Evolutionary conservation across 148 eudicot genomes (phyloP), one percentile per base, ranked within the genome.

Genomic region (Vaccinium macrocarpon): DNA sequence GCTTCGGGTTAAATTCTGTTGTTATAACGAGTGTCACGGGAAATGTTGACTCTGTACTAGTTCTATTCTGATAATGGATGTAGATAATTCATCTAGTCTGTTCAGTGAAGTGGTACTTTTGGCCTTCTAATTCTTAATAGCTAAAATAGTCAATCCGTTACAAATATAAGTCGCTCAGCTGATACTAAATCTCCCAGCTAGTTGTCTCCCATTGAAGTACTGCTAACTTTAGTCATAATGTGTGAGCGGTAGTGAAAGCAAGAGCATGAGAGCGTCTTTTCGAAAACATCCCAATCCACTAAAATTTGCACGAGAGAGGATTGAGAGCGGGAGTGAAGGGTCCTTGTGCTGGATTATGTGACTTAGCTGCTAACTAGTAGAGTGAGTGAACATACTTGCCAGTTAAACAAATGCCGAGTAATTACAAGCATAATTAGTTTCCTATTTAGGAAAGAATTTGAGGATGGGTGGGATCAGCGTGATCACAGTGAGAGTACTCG

Each of bases 61-160:
- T 56, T 57, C 4, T 59, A 76, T 46, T 75, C 25, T 59, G 72
- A 59, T 59, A 56, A 83, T 42, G 50, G 57, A 42, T 76, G 81
- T 75, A 83, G 57, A 83, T 83, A 59, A 75, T 55, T 83, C 46
- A 25, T 23, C 38, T 53, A 53, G 55, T 72, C 68, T 82, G 84
- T 53, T n/a, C 64, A 29, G 42, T 48, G 62, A 82, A 27, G 8
- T 2, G 12, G 49, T 35, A 72, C 21, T 53, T 82, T 32, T 16
- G 78, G 52, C 18, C 11, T 55, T 18, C 19, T 9, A 9, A 18
- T 64, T 55, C 9, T 35, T 9, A 9, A 18, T 64, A 35, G 70
- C 46, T 35, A 1, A 79, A 79, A 7, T 50, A 79, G 32, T 56
- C 70, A 21, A 71, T 48, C 70, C 49, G 19, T 49, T 50, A 27